Evolutionary conservation across 331 rosid genomes (phyloP).

Genomic region (Malus hybrid): DNA sequence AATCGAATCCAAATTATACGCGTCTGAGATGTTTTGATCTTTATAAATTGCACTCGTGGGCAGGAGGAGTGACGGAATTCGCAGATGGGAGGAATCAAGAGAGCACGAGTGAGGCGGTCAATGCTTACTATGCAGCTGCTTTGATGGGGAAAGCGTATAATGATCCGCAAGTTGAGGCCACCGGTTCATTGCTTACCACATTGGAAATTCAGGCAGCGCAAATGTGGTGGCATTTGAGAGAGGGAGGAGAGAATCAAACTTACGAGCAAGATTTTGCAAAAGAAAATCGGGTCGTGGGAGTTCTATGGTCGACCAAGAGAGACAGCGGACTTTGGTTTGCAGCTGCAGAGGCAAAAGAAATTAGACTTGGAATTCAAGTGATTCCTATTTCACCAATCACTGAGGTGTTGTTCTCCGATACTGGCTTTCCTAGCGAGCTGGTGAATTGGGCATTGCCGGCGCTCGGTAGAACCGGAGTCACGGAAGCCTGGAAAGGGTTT

Average conservation of each 20-base stretch:
- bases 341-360: constrained; percentile 58
- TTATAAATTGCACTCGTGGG: constrained; percentile 76
- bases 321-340: constrained; percentile 78
- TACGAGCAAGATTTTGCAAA: constrained; percentile 40
- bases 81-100: constrained; percentile 73
- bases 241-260: constrained; percentile 24
- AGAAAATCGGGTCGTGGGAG: constrained; percentile 51
- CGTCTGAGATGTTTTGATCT: constrained; percentile 61
- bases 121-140: constrained; percentile 67
- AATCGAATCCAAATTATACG: constrained; percentile 32
- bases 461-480: constrained; percentile 53
- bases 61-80: constrained; percentile 61
- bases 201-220: constrained; percentile 60
- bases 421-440: constrained; percentile 43
- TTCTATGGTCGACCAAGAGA: constrained; percentile 64
- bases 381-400: constrained; percentile 56
- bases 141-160: constrained; percentile 65
- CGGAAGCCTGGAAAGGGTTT: constrained; percentile 77
- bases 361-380: constrained; percentile 66
- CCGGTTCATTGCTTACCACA: constrained; percentile 43
- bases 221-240: constrained; percentile 68
- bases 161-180: constrained; percentile 47
- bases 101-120: constrained; percentile 73
- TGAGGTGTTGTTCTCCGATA: constrained; percentile 50
- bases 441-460: constrained; percentile 54